Conservation (phyloP, 2,329 filamentous ascomycete genomes). For the Ophiostoma fasciatum region DNA sequence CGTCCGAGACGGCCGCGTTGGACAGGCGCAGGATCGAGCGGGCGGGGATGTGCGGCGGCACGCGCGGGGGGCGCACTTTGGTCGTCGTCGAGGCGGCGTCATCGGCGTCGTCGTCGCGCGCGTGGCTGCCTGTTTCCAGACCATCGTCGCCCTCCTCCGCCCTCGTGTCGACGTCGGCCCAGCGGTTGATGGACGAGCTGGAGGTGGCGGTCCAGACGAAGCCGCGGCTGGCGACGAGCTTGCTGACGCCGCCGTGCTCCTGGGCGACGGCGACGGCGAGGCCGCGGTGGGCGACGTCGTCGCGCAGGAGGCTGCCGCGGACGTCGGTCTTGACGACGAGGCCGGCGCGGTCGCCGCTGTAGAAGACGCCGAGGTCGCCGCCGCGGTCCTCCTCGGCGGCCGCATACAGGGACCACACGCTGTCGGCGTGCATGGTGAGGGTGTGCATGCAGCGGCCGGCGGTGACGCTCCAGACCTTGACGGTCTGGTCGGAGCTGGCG, state of each 20-base stretch:
- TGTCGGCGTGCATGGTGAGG: conserved; percentile 96
- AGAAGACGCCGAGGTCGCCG: conserved; percentile 79
- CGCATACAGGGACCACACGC: conserved; percentile 91
- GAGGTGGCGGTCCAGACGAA: conserved; percentile 84
- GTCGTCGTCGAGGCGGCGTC: not conserved
- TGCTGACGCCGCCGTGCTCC: conserved; percentile 71
- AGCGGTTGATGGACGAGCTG: conserved; percentile 83
- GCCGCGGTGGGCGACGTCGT: conserved; percentile 62
- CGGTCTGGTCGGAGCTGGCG: conserved; percentile 86
- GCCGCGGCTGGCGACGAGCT: conserved; percentile 52
- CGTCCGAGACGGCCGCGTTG: conserved; percentile 57
- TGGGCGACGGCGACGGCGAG: conserved; percentile 82
- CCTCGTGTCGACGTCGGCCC: conserved; percentile 72
- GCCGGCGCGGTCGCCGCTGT: conserved; percentile 85
- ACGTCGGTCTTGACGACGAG: conserved; percentile 95
- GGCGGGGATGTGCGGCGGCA: conserved; percentile 54
- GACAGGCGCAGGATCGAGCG: conserved; percentile 71
- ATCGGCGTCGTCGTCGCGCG: not conserved
- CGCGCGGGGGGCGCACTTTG: too few species aligned
- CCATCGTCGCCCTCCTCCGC: too few species aligned
- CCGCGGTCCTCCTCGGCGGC: too few species aligned
- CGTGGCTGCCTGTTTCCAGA: too few species aligned
- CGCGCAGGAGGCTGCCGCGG: conserved; percentile 50
- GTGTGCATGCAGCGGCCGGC: conserved; percentile 96
- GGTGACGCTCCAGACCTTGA: conserved; percentile 96